Percentiles rank a stretch among this genome's conserved stretches.
These are phyloP conservation scores for Hibiscus syriacus DNA, from an alignment of 345 rosid species.

Conservation along the genomic window DNA sequence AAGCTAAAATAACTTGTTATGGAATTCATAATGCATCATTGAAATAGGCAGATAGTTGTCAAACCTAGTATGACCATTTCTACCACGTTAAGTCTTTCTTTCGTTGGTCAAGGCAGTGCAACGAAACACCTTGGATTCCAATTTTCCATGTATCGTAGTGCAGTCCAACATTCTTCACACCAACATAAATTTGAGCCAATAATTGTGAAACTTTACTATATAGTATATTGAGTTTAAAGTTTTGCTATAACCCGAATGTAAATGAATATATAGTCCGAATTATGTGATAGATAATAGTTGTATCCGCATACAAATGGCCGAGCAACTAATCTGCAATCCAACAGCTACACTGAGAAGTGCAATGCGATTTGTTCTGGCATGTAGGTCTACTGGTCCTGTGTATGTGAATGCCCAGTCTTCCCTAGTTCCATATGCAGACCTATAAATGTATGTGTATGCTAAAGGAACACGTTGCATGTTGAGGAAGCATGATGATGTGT, in stretches of 20 bases:
- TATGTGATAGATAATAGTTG: not conserved
- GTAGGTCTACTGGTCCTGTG: constrained; percentile 51
- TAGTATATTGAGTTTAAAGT: not conserved
- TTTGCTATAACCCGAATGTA: not conserved
- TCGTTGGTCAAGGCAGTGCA: constrained; percentile 68
- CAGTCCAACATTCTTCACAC: too few species aligned
- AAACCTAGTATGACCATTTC: too few species aligned
- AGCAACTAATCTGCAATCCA: too few species aligned
- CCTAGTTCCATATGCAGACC: constrained; percentile 76
- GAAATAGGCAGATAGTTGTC: too few species aligned
- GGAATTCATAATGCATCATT: not conserved
- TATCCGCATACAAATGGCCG: not conserved
- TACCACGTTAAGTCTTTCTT: too few species aligned
- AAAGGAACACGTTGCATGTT: too few species aligned
- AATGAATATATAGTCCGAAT: not conserved
- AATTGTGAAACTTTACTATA: not conserved
- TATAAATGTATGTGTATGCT: too few species aligned
- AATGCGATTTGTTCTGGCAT: constrained; percentile 60
- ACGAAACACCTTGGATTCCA: constrained; percentile 58
- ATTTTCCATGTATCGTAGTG: constrained; percentile 82
- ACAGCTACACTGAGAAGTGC: too few species aligned
- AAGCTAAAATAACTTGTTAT: not conserved
- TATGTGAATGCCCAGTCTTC: constrained; percentile 47
- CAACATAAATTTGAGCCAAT: constrained; percentile 6
- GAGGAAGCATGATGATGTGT: too few species aligned